Evolutionary conservation across 2,329 filamentous ascomycete genomes (phyloP).

Genomic region (Didymella exigua): DNA sequence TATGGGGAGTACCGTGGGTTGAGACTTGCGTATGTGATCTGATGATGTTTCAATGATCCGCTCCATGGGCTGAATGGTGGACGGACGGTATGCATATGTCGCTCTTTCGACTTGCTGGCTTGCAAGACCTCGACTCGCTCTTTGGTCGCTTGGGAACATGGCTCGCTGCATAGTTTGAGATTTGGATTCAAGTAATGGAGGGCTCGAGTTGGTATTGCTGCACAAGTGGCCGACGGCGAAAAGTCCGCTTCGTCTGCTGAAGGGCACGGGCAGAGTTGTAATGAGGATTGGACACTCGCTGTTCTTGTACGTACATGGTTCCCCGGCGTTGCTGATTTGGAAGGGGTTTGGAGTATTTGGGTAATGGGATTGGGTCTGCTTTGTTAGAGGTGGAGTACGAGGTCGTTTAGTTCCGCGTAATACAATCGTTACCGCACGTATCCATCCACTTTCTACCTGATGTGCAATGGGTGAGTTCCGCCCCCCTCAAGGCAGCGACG

Average conservation of each 20-base stretch:
- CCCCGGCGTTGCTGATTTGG: background rate
- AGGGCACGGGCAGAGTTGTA: background rate
- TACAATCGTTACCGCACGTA: background rate
- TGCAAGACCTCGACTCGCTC: slow-evolving; percentile 10
- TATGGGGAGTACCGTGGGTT: slow-evolving; percentile 46
- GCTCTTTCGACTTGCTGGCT: no score
- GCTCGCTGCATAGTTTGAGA: slow-evolving; percentile 14
- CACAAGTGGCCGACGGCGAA: background rate
- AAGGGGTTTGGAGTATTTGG: background rate
- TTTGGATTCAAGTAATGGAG: background rate
- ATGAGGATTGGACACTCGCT: background rate
- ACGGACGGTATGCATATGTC: background rate
- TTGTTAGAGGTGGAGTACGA: background rate
- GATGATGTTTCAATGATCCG: background rate
- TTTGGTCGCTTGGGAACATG: background rate
- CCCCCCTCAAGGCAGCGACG: no score
- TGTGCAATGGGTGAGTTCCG: no score
- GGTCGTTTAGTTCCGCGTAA: background rate
- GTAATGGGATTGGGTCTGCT: background rate
- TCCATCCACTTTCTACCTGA: no score
- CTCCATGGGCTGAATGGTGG: background rate
- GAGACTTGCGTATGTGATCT: background rate
- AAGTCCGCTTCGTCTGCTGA: background rate
- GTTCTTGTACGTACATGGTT: background rate
- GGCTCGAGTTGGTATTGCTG: slow-evolving; percentile 9